Evolutionary conservation across 2,329 filamentous ascomycete species (phyloP).

Genomic region (Teratosphaeria epicoccoides): DNA sequence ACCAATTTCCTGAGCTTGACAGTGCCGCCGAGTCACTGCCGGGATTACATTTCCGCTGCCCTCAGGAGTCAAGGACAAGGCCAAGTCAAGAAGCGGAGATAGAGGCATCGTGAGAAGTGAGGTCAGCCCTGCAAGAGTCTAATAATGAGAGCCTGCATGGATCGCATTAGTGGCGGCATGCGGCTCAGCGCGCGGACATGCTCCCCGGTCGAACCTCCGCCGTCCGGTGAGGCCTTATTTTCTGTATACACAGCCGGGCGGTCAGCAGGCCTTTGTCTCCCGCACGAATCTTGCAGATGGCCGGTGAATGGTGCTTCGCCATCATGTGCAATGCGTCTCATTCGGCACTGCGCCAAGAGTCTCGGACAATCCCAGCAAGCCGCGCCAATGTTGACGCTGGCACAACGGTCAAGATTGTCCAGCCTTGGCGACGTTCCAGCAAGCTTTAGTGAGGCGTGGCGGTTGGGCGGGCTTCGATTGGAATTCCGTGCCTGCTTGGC

Average conservation of each 20-base stretch:
- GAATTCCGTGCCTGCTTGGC: background rate
- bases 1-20: too few species aligned
- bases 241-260: too few species aligned
- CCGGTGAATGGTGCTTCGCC: background rate
- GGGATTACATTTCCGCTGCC: too few species aligned
- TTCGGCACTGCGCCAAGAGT: background rate
- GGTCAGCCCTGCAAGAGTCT: background rate
- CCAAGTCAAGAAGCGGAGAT: too few species aligned
- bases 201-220: background rate
- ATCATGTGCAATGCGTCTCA: background rate
- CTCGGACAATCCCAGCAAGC: background rate
- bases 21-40: too few species aligned
- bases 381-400: background rate
- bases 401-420: background rate
- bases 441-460: background rate
- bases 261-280: background rate
- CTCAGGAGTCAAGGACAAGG: too few species aligned
- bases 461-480: background rate
- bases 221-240: background rate
- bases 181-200: background rate
- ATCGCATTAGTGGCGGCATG: background rate
- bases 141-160: background rate
- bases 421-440: background rate
- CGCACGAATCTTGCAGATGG: background rate
- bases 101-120: too few species aligned